Evolutionary conservation across 2,329 filamentous ascomycete genomes (phyloP), one percentile per base, ranked within the genome.

Genomic region (Fusarium sp.): DNA sequence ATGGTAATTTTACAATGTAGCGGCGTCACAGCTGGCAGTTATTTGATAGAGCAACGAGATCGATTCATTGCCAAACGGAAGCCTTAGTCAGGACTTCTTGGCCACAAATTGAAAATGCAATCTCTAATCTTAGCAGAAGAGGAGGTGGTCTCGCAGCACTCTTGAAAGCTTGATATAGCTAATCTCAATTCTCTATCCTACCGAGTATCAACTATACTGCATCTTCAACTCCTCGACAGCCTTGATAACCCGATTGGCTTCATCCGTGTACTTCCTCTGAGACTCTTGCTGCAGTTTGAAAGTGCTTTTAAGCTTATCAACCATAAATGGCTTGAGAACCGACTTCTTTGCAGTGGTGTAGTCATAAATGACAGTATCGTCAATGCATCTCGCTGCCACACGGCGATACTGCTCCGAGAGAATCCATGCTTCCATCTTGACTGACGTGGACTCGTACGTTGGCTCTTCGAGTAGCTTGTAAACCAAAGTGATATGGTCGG

Each of bases 341-440:
- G 66, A 49, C 32, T 67, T 70, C 13, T 64, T 70, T 0, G 44
- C 22, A 0, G 41, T 32, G 0, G 22, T 55, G 11, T 70, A 70
- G 41, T 70, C 67, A 7, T 70, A 70, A 0, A 70, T 67, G 1
- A 40, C 53, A 4, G 66, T 69, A 2, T 70, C 66, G 4, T 70
- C 67, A 0, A 56, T 52, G 3, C 62, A 70, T 13, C 46, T 56
- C 13, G 67, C 67, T 8, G 67, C 67, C 5, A 70, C 19, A 1
- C 67, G 66, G 1, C 58, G 50, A 20, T 70, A 43, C 7, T 52
- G 44, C 7, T 67, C 62, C 1, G 67, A 70, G 1, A 70, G 3
- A 11, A 70, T 60, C 67, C 57, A 64, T 0, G 62, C 67, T n/a
- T 70, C 67, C 23, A 67, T 67, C 7, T 56, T 53, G 5, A 70